A percentile compares a stretch with the other conserved stretches of the same genome.
Evolutionary conservation across 306 rosid genomes (phyloP).

Genomic region (Acacia confusa): DNA sequence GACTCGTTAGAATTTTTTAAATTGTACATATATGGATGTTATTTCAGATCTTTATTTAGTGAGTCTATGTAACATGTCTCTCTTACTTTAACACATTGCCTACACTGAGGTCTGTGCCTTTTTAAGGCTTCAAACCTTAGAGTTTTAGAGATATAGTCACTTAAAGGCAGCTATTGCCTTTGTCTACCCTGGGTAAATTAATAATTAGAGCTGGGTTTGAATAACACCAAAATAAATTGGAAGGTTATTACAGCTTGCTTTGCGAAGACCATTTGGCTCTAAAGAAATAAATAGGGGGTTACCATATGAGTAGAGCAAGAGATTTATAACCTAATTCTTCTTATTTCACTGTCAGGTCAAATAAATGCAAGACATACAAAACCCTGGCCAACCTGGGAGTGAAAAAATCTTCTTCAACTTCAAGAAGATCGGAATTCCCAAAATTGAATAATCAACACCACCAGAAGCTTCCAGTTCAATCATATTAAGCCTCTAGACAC

Average conservation of each 20-base stretch:
- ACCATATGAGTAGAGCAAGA: no score
- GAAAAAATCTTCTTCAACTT: neutral
- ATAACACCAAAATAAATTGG: neutral
- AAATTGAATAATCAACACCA: neutral
- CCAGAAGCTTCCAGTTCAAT: neutral
- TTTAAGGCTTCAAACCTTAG: neutral
- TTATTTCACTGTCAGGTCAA: neutral
- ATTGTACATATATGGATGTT: neutral
- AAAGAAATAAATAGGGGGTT: neutral
- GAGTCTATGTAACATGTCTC: neutral
- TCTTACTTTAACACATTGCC: neutral
- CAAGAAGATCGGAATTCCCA: neutral
- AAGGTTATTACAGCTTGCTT: neutral
- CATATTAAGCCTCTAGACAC: neutral
- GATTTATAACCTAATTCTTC: neutral
- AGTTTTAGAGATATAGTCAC: neutral
- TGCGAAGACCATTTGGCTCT: neutral
- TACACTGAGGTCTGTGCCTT: neutral
- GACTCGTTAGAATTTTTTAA: neutral
- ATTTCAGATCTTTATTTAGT: neutral
- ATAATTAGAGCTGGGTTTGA: neutral
- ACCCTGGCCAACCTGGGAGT: neutral
- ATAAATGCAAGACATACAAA: neutral
- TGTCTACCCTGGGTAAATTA: neutral
- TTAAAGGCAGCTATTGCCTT: neutral